Conservation (phyloP, 768 basidiomycete genomes). For the Lentinula aciculospora region DNA sequence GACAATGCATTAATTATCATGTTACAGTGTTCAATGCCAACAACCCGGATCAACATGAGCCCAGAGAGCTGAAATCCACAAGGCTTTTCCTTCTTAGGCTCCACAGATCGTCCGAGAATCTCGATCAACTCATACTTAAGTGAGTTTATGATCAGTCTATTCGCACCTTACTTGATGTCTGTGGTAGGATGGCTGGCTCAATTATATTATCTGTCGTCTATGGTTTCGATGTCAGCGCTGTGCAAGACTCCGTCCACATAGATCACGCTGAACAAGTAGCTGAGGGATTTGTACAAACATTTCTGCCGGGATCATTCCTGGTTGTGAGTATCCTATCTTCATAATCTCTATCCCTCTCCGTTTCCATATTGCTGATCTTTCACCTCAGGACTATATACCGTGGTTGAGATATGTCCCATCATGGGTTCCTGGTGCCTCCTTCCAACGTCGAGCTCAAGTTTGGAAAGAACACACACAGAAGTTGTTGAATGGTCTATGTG, state of each 20-base stretch:
- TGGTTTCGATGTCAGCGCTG: constrained; percentile 24
- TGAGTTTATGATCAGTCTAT: not conserved
- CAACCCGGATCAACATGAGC: not conserved
- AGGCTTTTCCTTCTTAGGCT: not conserved
- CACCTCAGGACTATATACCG: constrained; percentile 18
- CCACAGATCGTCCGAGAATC: not conserved
- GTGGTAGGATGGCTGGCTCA: constrained; percentile 24
- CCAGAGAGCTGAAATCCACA: not conserved
- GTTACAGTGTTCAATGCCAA: constrained; percentile 23
- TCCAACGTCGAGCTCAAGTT: constrained; percentile 31
- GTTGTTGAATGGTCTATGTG: constrained; percentile 30
- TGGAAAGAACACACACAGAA: constrained; percentile 27
- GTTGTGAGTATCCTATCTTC: constrained; percentile 14
- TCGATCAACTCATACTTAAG: not conserved
- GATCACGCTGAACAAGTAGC: constrained; percentile 18
- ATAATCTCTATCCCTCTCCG: not conserved
- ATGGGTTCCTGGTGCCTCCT: constrained; percentile 28
- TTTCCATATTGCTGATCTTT: not conserved
- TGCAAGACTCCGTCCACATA: constrained; percentile 25
- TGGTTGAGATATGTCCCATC: constrained; percentile 22
- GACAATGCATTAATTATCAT: no score
- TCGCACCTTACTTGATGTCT: not conserved
- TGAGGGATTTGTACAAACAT: constrained; percentile 16
- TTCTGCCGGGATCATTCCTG: constrained; percentile 22
- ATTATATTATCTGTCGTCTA: constrained; percentile 28